A percentile compares a stretch with the other conserved stretches of the same genome.
phyloP scores from a whole-genome alignment of 129 eudicot genomes.

The Centrapalus pauciflorus region DNA sequence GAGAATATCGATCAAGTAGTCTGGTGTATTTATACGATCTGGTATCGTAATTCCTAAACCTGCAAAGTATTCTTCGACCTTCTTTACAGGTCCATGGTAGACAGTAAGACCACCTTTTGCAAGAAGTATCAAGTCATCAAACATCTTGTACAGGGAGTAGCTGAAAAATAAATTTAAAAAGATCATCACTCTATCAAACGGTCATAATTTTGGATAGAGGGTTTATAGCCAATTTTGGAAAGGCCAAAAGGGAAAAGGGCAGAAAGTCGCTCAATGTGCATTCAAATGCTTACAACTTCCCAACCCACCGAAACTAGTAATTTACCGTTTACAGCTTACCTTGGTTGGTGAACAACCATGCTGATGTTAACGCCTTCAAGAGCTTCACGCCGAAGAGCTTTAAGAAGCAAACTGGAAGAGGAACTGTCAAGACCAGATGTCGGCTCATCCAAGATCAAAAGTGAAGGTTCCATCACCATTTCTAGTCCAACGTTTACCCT shows the following conservation, averaged over 20 bases:
- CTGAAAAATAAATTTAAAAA: conserved; percentile 34
- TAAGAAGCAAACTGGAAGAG: conserved; percentile 74
- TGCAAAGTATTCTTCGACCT: conserved; percentile 76
- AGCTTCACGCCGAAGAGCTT: conserved; percentile 86
- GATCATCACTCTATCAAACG: background rate
- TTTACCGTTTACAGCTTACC: conserved; percentile 26
- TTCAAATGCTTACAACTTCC: no score
- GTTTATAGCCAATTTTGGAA: background rate
- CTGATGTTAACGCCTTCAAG: conserved; percentile 84
- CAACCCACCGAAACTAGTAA: no score
- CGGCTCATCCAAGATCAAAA: conserved; percentile 79
- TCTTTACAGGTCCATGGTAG: conserved; percentile 76
- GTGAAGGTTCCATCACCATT: conserved; percentile 93
- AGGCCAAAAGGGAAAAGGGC: background rate
- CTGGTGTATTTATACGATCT: conserved; percentile 83
- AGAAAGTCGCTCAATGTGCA: no score
- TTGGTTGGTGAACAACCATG: conserved; percentile 94
- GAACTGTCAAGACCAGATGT: conserved; percentile 88
- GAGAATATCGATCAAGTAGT: conserved; percentile 69
- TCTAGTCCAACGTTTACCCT: conserved; percentile 82
- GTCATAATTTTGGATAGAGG: background rate
- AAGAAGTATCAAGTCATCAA: conserved; percentile 79
- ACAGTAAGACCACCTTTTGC: conserved; percentile 85
- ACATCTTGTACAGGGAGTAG: conserved; percentile 82
- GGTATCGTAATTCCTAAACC: conserved; percentile 73